These are phyloP conservation scores for Primulina eburnea DNA, from an alignment of 257 asterid species.

Conservation along the genomic window DNA sequence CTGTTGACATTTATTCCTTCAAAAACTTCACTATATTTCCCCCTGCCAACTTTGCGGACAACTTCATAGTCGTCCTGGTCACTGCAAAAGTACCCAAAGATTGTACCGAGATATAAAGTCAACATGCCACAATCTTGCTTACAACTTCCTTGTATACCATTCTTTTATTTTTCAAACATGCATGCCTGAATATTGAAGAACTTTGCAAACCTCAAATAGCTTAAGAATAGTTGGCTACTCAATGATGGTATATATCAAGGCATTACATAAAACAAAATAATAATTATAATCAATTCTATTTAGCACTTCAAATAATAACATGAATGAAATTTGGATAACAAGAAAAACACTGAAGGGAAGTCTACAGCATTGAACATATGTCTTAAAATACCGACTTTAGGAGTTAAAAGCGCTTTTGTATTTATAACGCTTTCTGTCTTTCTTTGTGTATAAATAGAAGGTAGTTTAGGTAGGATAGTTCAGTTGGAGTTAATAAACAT, in stretches of 20 bases:
- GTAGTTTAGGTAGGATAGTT: too few relatives aligned
- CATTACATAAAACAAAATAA: not conserved
- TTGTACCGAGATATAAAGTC: constrained; percentile 11
- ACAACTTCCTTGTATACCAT: not conserved
- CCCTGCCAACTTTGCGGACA: constrained; percentile 95
- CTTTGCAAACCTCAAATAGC: constrained; percentile 14
- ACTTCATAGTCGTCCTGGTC: constrained; percentile 93
- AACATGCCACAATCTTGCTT: constrained; percentile 9
- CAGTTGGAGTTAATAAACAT: too few relatives aligned
- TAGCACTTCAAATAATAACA: not conserved
- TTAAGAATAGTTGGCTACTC: not conserved
- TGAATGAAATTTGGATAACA: not conserved
- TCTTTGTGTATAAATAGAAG: too few relatives aligned
- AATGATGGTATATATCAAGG: not conserved
- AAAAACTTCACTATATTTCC: constrained; percentile 94
- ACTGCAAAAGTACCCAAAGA: constrained; percentile 39
- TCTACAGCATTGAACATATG: constrained; percentile 1
- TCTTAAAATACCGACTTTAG: too few relatives aligned
- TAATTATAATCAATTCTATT: not conserved
- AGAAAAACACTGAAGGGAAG: not conserved
- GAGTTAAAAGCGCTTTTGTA: too few relatives aligned
- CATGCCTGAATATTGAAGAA: constrained; percentile 2
- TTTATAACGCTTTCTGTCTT: too few relatives aligned
- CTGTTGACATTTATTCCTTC: constrained; percentile 83
- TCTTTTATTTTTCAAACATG: constrained; percentile 6